Percentiles rank a stretch among this genome's conserved stretches.
These are phyloP conservation scores for Curvularia sp. DNA, from an alignment of 2,329 filamentous ascomycete genomes.

Conservation along the genomic window DNA sequence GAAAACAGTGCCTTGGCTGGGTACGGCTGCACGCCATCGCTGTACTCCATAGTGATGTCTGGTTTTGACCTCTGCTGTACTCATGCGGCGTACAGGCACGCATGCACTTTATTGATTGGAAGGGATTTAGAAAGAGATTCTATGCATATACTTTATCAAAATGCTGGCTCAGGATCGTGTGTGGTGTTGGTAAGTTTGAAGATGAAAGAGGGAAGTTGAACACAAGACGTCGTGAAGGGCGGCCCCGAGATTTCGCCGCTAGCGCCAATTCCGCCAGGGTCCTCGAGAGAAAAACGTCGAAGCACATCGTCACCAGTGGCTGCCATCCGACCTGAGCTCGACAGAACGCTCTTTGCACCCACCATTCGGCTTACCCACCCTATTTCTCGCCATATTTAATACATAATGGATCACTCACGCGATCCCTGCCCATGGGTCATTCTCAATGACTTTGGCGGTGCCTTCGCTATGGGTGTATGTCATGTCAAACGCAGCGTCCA, in stretches of 20 bases:
- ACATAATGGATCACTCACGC: constrained; percentile 87
- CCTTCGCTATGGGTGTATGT: constrained; percentile 94
- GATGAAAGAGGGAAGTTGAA: not conserved
- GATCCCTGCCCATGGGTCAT: constrained; percentile 98
- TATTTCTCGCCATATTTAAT: constrained; percentile 3
- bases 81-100: not conserved
- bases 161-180: not conserved
- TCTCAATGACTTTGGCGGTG: constrained; percentile 96
- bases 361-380: not conserved
- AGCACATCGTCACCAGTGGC: constrained; percentile 36
- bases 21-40: not conserved
- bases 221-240: constrained; percentile 7
- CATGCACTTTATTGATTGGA: too few species aligned
- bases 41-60: not conserved
- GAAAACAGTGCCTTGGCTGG: not conserved
- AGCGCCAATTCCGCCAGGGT: constrained; percentile 23
- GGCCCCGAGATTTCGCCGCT: constrained; percentile 31
- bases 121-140: too few species aligned
- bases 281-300: constrained; percentile 40
- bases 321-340: constrained; percentile 20
- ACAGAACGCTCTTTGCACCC: constrained; percentile 25
- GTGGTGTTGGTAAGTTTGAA: not conserved
- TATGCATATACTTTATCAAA: too few species aligned
- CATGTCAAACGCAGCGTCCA: constrained; percentile 9
- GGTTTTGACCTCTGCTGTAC: not conserved